phyloP scores from a whole-genome alignment of 1,284 basidiomycete species.

The Ustilago crameri region DNA sequence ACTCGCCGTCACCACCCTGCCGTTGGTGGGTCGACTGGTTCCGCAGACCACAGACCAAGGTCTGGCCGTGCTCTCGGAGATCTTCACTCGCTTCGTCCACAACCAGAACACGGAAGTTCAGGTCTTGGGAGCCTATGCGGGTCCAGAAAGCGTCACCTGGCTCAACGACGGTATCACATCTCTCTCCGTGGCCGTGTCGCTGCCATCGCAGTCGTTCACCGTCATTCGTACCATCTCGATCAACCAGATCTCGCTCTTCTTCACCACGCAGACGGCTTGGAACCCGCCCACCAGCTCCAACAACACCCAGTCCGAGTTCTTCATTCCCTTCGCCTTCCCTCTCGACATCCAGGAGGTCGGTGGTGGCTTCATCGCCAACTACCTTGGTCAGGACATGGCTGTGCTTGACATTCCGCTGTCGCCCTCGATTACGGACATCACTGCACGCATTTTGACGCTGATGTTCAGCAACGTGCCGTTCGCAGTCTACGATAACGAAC shows the following conservation, averaged over 20 bases:
- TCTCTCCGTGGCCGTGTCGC: constrained; percentile 74
- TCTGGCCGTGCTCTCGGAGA: constrained; percentile 74
- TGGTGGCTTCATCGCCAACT: constrained; percentile 75
- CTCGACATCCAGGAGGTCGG: constrained; percentile 76
- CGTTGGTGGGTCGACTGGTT: constrained; percentile 76
- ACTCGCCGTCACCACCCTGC: constrained; percentile 73
- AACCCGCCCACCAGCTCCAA: constrained; percentile 74
- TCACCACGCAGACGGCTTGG: constrained; percentile 73
- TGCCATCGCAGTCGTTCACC: constrained; percentile 77
- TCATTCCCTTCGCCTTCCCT: constrained; percentile 78
- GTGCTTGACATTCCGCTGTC: constrained; percentile 75
- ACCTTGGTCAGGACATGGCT: constrained; percentile 74
- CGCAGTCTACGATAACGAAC: constrained; percentile 72
- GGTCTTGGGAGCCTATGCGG: constrained; percentile 76
- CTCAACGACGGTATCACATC: constrained; percentile 79
- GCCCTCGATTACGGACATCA: constrained; percentile 75
- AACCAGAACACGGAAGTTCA: constrained; percentile 75
- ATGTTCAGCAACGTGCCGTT: constrained; percentile 76
- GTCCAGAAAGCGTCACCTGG: constrained; percentile 76
- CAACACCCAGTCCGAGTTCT: constrained; percentile 75
- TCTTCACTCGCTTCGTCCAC: constrained; percentile 81
- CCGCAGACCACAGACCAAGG: constrained; percentile 74
- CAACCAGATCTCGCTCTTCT: constrained; percentile 76
- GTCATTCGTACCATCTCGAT: constrained; percentile 78
- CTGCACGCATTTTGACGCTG: constrained; percentile 75